Base-by-base conservation (phyloP, 1,139 yeast species). In the Neolecta irregularis region DNA sequence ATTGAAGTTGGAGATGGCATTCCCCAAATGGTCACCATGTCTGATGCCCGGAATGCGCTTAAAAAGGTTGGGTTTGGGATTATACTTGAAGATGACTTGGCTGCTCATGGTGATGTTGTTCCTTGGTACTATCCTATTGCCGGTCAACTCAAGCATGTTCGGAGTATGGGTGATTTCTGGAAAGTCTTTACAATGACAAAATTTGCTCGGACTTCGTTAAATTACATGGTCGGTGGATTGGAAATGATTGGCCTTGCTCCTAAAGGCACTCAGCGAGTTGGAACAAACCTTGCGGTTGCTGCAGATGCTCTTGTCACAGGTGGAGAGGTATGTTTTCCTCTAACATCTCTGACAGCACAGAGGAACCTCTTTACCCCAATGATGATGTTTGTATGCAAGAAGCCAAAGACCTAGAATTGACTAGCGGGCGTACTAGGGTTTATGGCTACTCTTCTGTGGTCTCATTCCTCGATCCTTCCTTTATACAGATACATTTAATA, bases 111-210 rank as follows among this genome's bases (percentile, higher is more conserved):
- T 44, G 95, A 81, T 55, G 25, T 16, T 20, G 69, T 88, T 47
- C 99, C 99, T 48, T 88, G 99, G 99, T 88, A 78, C 64, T 85
- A 85, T 60, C 98, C 98, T 50, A 69, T 88, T 54, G 68, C 91
- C 45, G 98, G 98, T 53, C 93, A 88, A 48, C 72, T 83, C 77
- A 77, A 71, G 59, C 76, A 78, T 60, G 71, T 80, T 40, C 95
- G 85, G 62, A 64, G 75, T 37, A 45, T 80, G 20, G 65, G 74
- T 43, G 98, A 91, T 57, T 56, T 80, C 45, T 70, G 71, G 52
- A 81, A 96, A 26, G 73, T 79, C 50, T 70, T 81, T 63, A 80
- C 98, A 69, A 81, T 95, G 41, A 79, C 94, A 26, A 66, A 60
- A 48, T 35, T 80, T 12, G 99, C 98, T 45, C 80, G 85, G 48